Evolutionary conservation across 192 early-diverging fungal genomes (phyloP), one percentile per base, ranked within the genome.

Genomic region (Phycomyces nitens): DNA sequence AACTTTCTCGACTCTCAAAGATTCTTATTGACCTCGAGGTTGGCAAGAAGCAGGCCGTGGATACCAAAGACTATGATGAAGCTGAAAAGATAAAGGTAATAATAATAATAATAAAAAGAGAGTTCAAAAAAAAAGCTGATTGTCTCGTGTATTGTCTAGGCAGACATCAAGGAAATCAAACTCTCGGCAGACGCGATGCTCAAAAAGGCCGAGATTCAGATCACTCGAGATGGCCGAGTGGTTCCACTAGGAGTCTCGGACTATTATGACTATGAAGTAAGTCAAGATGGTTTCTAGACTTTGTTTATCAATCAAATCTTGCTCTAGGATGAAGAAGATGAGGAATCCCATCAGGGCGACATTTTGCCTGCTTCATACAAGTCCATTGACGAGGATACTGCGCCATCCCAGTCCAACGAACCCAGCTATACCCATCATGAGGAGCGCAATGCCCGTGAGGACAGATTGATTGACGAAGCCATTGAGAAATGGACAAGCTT

Each of bases 61-160:
- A 84, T 55, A 68, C 73, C 20, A 90, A 93, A 66, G 89, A 93
- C 22, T 93, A 88, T 69, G 89, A 91, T 53, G 70, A 80, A 58
- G 91, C 91, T 5, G 88, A 87, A 53, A 81, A 82, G 42, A 66
- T 86, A n/a, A 91, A 93, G 76, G 87, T 74, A 70, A 26, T 41
- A 52, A 3, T 50, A 29, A 5, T 15, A 38, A 39, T 42, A 20
- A 40, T 34, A 42, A 0, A 43, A 22, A 24, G 21, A 26, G n/a
- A n/a, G n/a, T n/a, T n/a, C n/a, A n/a, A 58, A 41, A n/a, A 14
- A n/a, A 2, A 21, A 16, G 41, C 20, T 14, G 16, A 27, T 6
- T 41, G 6, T 10, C 15, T 20, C 6, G 39, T 22, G 3, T 41
- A 50, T n/a, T 27, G 42, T 24, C 24, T 54, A 64, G 60, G 60